Percentiles rank a stretch among this genome's conserved stretches.
phyloP scores from a whole-genome alignment of 1,284 basidiomycete species.

The Austroboletus niveus region DNA sequence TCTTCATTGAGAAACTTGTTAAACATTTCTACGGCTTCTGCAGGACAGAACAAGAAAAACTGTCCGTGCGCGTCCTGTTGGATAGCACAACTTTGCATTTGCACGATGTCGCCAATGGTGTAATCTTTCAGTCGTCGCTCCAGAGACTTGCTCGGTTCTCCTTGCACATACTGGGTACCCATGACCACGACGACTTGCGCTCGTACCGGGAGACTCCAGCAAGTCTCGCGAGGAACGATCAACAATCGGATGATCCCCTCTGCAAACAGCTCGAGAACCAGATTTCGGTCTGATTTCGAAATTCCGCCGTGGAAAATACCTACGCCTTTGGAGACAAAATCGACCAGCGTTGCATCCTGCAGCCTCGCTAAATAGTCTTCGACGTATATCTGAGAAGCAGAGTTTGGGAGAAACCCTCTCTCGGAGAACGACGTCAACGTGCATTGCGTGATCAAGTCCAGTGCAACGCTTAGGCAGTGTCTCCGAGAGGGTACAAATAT shows the following conservation, averaged over 20 bases:
- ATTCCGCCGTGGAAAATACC: conserved; percentile 85
- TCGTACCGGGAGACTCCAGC: conserved; percentile 84
- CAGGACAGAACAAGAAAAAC: conserved; percentile 87
- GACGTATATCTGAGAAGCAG: conserved; percentile 54
- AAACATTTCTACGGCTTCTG: conserved; percentile 77
- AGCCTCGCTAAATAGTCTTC: conserved; percentile 63
- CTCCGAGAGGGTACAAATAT: conserved; percentile 88
- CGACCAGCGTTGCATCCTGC: conserved; percentile 64
- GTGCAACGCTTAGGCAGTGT: conserved; percentile 78
- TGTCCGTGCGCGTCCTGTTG: conserved; percentile 60
- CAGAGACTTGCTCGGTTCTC: conserved; percentile 48
- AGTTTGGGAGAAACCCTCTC: conserved; percentile 67
- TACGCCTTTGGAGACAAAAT: conserved; percentile 86
- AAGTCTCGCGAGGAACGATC: conserved; percentile 78
- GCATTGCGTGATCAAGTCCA: conserved; percentile 86
- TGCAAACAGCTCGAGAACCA: conserved; percentile 83
- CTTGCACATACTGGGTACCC: conserved; percentile 85
- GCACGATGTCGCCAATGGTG: conserved; percentile 75
- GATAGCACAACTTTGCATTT: conserved; percentile 89
- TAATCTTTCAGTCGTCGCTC: conserved; percentile 76
- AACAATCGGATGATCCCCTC: conserved; percentile 83
- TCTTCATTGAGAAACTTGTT: conserved; percentile 80
- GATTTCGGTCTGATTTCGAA: conserved; percentile 64
- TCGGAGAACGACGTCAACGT: conserved; percentile 74
- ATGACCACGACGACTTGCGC: conserved; percentile 85